Base-by-base conservation (phyloP, 257 asterid species). In the Haberlea rhodopensis region DNA sequence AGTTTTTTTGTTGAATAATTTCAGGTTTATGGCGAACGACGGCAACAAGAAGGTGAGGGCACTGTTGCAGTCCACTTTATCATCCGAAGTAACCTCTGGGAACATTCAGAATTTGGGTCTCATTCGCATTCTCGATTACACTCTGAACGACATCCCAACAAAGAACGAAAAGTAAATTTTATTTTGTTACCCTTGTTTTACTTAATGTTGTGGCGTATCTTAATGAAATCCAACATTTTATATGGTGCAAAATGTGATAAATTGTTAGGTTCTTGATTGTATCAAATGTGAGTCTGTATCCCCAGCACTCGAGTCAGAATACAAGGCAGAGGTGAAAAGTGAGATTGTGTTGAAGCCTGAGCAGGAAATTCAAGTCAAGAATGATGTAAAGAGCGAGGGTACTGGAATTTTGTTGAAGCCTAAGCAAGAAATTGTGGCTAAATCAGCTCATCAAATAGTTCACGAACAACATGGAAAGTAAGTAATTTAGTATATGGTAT, bases 381-480 rank as follows among this genome's bases (percentile, higher is more conserved):
- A 11, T 61, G 78, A 63, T 8, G 68, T 40, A 52, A 77, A 75
- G 60, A 65, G 28, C 32, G 82, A 70, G 66, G 62, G 40, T 26
- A 6, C 46, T 59, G 84, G 83, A 8, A 63, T 80, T 21, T 5
- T 68, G 51, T 62, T 84, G 79, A 87, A 81, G 73, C 91, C 96
- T 13, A 94, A 89, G 71, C 92, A 83, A 74, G 92, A 86, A 76
- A 16, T 78, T 24, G 73, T 70, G 28, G 7, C 90, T 22, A 86
- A 87, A 78, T 94, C 99, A 63, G 99, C 95, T 75, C 87, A 85
- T 24, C 96, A 94, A 69, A 90, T 94, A 20, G 82, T 87, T 32
- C 80, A 78, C 15, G 96, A 90, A 60, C 99, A 94, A 55, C 74
- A 67, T 68, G 85, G 82, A 75, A 94, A 87, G 99, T 90, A 69